Evolutionary conservation across 345 rosid species (phyloP).

Genomic region (Brassica cretica): DNA sequence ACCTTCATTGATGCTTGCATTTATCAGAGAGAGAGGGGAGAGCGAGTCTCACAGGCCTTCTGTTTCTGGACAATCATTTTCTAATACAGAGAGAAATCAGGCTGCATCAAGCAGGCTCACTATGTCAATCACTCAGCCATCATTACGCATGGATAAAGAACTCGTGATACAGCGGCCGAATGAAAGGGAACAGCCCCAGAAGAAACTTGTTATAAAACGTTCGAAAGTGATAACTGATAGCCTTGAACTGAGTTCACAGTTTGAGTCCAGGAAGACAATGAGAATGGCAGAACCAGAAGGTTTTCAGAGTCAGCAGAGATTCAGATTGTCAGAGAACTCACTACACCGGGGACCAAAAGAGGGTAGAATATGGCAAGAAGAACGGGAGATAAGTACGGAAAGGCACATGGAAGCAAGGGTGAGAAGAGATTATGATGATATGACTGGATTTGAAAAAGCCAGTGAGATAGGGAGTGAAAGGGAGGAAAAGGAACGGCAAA

Average conservation of each 20-base stretch:
- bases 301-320: conserved; percentile 54
- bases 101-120: conserved; percentile 56
- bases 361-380: conserved; percentile 74
- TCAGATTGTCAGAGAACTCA: conserved; percentile 46
- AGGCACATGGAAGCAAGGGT: conserved; percentile 53
- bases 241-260: conserved; percentile 64
- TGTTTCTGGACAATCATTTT: conserved; percentile 57
- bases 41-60: conserved; percentile 62
- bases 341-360: conserved; percentile 55
- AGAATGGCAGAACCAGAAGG: conserved; percentile 72
- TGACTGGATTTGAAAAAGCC: conserved; percentile 48
- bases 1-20: conserved; percentile 53
- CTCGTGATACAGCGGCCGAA: conserved; percentile 77
- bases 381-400: conserved; percentile 66
- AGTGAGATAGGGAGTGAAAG: conserved; percentile 71
- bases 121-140: conserved; percentile 57
- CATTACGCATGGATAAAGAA: conserved; percentile 52
- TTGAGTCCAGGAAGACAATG: conserved; percentile 71
- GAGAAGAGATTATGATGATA: conserved; percentile 45
- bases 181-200: conserved; percentile 65
- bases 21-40: conserved; percentile 54
- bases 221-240: conserved; percentile 67
- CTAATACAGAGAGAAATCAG: conserved; percentile 51
- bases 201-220: conserved; percentile 73
- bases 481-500: conserved; percentile 77